Evolutionary conservation across 495 filamentous ascomycete genomes (phyloP), one percentile per base, ranked within the genome.

Genomic region (Hypoxylon fuscum): DNA sequence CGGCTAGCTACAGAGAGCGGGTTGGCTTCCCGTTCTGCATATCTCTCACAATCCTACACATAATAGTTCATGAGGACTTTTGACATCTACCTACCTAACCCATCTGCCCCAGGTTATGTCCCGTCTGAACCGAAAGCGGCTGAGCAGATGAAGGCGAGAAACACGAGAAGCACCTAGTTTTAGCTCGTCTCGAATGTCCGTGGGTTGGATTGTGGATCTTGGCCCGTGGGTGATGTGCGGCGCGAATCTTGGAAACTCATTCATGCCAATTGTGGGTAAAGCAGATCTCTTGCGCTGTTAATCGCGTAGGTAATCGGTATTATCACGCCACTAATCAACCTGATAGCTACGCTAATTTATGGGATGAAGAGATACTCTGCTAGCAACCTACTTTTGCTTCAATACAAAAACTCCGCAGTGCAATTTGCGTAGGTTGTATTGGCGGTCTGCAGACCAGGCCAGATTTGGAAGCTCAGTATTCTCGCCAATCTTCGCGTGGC

Each of bases 141-240:
- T 17, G 45, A 55, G 32, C 41, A 38, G 3, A 32, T 29, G 31
- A 34, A 35, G n/a, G n/a, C n/a, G 25, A 27, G 25, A 27, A 66
- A 62, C 57, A 66, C 63, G 57, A 66, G 51, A 61, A 61, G 20
- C 46, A 31, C 14, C 38, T 51, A 42, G 42, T 58, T 56, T 52
- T 58, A 66, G 53, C 44, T 40, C 57, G 53, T 37, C 42, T 61
- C 47, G 22, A 48, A 52, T 35, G 37, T 57, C 63, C 18, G 40
- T 57, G 47, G 25, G 35, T 38, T 43, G 47, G 25, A 40, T 38
- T 43, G 47, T 40, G 41, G 53, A 58, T 43, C 53, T 10, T 46
- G 23, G 21, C 17, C 48, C 49, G 35, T 44, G 35, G n/a, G 27
- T 37, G 38, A 55, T 38, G 32, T 25, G 43, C 25, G 42, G 35